Conservation (phyloP, 1,284 basidiomycete species). For the Fomitopsis palustris region DNA sequence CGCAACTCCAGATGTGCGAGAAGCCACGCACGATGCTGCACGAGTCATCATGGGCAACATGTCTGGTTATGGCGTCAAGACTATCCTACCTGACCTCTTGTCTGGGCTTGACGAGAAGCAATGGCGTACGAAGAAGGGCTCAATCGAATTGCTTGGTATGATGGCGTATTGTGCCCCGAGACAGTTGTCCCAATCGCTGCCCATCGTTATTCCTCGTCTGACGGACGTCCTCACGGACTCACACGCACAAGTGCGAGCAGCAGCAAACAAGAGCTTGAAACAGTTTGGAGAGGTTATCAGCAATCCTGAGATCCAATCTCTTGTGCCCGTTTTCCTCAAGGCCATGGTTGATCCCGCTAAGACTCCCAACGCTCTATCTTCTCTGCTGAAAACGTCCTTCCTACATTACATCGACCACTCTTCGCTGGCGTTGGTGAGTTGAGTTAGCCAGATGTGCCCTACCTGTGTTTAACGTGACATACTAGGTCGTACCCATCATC, state of each 20-base stretch:
- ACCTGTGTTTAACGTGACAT: slow-evolving; percentile 8
- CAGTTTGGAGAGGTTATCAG: slow-evolving; percentile 96
- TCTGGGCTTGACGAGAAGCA: slow-evolving; percentile 97
- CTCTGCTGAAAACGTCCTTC: slow-evolving; percentile 92
- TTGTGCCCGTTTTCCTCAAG: slow-evolving; percentile 92
- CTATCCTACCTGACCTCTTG: slow-evolving; percentile 88
- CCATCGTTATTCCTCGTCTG: slow-evolving; percentile 93
- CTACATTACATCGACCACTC: slow-evolving; percentile 99
- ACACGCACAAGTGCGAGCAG: slow-evolving; percentile 91
- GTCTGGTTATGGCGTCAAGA: slow-evolving; percentile 93
- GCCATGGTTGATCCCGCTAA: slow-evolving; percentile 96
- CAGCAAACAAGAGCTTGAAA: slow-evolving; percentile 95
- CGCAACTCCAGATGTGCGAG: slow-evolving; percentile 83
- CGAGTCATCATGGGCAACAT: slow-evolving; percentile 95
- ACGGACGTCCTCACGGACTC: slow-evolving; percentile 97
- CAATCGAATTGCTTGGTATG: slow-evolving; percentile 96
- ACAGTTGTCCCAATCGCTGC: slow-evolving; percentile 93
- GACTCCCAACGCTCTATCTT: slow-evolving; percentile 80
- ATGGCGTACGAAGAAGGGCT: slow-evolving; percentile 98
- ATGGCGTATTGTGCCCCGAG: slow-evolving; percentile 99
- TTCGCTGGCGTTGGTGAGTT: slow-evolving; percentile 86
- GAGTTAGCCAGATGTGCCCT: background rate
- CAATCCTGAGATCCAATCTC: slow-evolving; percentile 91
- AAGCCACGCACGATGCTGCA: slow-evolving; percentile 92
- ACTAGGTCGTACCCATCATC: slow-evolving; percentile 90